Evolutionary conservation across 1,284 basidiomycete genomes (phyloP).

Genomic region (Acaromyces ingoldii): DNA sequence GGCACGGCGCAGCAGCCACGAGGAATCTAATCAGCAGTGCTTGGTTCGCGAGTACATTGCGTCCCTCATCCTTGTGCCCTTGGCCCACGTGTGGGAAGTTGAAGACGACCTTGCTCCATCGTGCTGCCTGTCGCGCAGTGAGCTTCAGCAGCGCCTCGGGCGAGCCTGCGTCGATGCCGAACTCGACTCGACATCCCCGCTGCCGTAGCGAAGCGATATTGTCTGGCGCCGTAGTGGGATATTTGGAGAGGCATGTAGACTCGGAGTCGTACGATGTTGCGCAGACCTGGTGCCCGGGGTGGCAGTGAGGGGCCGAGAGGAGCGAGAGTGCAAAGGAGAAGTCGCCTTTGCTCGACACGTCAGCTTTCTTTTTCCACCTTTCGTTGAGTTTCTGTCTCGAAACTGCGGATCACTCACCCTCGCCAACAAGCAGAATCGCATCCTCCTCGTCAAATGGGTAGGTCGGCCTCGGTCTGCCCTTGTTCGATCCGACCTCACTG

Average conservation of each 20-base stretch:
- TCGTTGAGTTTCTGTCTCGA: no score
- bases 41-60: constrained; percentile 90
- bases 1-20: constrained; percentile 64
- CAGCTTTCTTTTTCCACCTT: background rate
- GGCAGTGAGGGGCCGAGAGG: constrained; percentile 53
- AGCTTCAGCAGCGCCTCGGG: background rate
- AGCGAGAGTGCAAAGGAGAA: constrained; percentile 86
- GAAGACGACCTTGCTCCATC: constrained; percentile 67
- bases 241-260: constrained; percentile 72
- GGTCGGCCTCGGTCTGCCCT: constrained; percentile 52
- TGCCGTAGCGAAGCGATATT: constrained; percentile 57
- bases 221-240: constrained; percentile 68
- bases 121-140: constrained; percentile 33
- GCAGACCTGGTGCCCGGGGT: constrained; percentile 65
- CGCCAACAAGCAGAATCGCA: constrained; percentile 81
- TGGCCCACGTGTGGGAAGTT: constrained; percentile 94
- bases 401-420: constrained; percentile 55
- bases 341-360: constrained; percentile 55
- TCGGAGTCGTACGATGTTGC: constrained; percentile 85
- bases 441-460: constrained; percentile 73
- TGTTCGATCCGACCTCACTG: background rate
- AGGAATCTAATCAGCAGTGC: constrained; percentile 79
- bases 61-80: constrained; percentile 87
- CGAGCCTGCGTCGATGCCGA: constrained; percentile 73
- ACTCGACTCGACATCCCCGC: constrained; percentile 68